Evolutionary conservation across 768 basidiomycete genomes (phyloP).

Genomic region (Lyophyllum decastes): DNA sequence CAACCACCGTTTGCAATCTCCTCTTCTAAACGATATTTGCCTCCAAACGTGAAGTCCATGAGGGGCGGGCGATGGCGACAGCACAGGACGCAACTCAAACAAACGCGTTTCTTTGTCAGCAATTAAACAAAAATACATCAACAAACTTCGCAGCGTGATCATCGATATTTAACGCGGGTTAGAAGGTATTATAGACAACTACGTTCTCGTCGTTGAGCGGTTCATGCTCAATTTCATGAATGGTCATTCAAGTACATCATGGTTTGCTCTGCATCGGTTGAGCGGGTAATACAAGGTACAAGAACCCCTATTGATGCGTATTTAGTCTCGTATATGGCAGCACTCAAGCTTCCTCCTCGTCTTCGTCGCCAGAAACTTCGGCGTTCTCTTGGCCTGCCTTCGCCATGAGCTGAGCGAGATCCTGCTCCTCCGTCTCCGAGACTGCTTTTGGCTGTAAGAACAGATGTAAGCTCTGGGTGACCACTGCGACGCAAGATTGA

Average conservation of each 20-base stretch:
- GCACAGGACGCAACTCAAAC: neutral
- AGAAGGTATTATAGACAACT: too few species aligned
- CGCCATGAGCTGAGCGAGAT: conserved; percentile 95
- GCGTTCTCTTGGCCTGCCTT: conserved; percentile 93
- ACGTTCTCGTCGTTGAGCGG: too few species aligned
- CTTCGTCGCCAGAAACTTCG: conserved; percentile 94
- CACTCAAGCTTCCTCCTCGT: conserved; percentile 58
- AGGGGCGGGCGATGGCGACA: neutral
- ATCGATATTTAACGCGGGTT: too few species aligned
- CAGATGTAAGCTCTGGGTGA: neutral
- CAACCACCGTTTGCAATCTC: conserved; percentile 83
- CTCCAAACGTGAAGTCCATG: conserved; percentile 58
- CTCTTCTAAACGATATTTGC: conserved; percentile 77
- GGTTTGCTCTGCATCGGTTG: too few species aligned
- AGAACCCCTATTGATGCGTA: too few species aligned
- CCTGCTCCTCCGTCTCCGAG: conserved; percentile 96
- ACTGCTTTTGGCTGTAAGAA: conserved; percentile 89
- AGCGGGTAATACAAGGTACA: too few species aligned
- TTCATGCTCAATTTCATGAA: too few species aligned
- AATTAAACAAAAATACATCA: neutral
- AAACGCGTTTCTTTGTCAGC: conserved; percentile 28
- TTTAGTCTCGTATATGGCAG: too few species aligned
- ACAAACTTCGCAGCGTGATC: too few species aligned
- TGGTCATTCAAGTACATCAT: too few species aligned
- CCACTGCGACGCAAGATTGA: neutral